Conservation (phyloP, 805 yeast genomes). For the Ogataea minuta region DNA sequence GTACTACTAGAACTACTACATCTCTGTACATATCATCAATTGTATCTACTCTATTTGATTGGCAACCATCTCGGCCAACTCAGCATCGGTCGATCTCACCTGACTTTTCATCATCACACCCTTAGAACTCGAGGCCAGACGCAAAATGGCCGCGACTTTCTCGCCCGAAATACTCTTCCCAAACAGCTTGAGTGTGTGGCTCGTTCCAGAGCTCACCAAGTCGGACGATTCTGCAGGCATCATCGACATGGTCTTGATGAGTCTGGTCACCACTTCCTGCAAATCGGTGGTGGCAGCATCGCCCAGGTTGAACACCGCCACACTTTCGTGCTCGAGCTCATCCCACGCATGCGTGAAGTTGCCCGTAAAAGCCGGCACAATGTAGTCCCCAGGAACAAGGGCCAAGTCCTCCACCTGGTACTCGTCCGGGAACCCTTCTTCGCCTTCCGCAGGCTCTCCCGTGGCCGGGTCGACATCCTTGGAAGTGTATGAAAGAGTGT, state of each 20-base stretch:
- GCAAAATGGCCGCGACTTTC: conserved; percentile 49
- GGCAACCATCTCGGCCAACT: conserved; percentile 49
- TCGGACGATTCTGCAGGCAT: conserved; percentile 76
- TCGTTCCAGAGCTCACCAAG: conserved; percentile 50
- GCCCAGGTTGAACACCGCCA: conserved; percentile 66
- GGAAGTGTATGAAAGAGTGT: conserved; percentile 68
- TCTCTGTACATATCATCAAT: neutral
- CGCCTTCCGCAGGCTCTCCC: conserved; percentile 61
- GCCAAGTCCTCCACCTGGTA: conserved; percentile 83
- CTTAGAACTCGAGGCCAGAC: conserved; percentile 49
- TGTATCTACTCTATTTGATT: conserved; percentile 40
- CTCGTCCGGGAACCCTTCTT: conserved; percentile 90
- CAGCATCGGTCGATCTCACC: conserved; percentile 54
- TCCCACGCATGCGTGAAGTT: conserved; percentile 74
- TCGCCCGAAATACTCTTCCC: conserved; percentile 69
- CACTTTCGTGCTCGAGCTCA: conserved; percentile 59
- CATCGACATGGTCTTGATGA: conserved; percentile 56
- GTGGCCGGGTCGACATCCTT: conserved; percentile 78
- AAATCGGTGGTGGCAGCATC: conserved; percentile 40
- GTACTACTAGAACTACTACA: conserved; percentile 1
- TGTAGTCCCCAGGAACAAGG: conserved; percentile 76
- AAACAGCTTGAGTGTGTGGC: conserved; percentile 75
- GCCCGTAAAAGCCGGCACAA: conserved; percentile 73
- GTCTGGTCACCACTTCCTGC: conserved; percentile 55
- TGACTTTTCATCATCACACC: conserved; percentile 55